phyloP scores from a whole-genome alignment of 495 filamentous ascomycete genomes.

The Pyronema omphalodes region DNA sequence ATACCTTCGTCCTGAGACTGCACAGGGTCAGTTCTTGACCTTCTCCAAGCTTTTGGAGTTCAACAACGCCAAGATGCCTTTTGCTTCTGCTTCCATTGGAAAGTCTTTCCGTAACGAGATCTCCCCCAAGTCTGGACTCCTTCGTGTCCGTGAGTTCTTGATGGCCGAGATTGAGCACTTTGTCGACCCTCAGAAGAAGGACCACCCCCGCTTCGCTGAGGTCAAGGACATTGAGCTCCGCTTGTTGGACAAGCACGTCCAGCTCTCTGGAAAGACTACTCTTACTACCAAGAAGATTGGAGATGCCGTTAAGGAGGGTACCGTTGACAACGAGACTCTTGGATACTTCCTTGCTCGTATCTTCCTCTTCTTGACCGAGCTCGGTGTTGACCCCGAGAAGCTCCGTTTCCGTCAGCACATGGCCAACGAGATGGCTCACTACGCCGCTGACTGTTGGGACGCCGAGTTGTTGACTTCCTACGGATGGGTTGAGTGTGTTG shows the following conservation, averaged over 20 bases:
- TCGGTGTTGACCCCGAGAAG: constrained; percentile 44
- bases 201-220: constrained; percentile 49
- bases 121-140: constrained; percentile 51
- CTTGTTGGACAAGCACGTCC: constrained; percentile 40
- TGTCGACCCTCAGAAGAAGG: constrained; percentile 58
- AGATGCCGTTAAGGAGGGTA: constrained; percentile 37
- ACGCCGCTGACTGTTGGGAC: constrained; percentile 53
- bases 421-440: constrained; percentile 58
- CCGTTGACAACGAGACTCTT: constrained; percentile 52
- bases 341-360: constrained; percentile 52
- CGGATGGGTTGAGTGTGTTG: constrained; percentile 55
- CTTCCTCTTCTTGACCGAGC: constrained; percentile 41
- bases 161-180: constrained; percentile 77
- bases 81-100: constrained; percentile 60
- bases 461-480: constrained; percentile 46
- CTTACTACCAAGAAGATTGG: constrained; percentile 38
- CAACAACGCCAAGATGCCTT: constrained; percentile 55
- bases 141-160: constrained; percentile 61
- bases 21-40: constrained; percentile 58
- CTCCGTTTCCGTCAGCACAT: constrained; percentile 53
- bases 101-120: constrained; percentile 70
- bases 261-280: constrained; percentile 40
- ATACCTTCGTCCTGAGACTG: constrained; percentile 55
- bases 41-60: constrained; percentile 63
- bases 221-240: constrained; percentile 41